phyloP scores from a whole-genome alignment of 208 protist genomes.

The Herpetomonas tarakana region DNA sequence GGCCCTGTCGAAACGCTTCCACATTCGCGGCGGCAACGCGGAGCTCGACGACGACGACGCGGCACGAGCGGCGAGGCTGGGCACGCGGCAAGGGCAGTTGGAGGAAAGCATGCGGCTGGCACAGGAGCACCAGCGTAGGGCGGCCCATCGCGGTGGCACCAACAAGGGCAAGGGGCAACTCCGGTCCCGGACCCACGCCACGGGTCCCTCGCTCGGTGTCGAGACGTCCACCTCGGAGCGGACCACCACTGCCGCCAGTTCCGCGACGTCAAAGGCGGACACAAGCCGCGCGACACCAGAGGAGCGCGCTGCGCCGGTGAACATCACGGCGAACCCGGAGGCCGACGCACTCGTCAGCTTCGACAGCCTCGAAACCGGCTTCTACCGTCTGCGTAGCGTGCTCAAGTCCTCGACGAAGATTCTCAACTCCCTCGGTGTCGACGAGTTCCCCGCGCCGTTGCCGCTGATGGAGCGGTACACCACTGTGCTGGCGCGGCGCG shows the following conservation, averaged over 20 bases:
- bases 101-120: not conserved
- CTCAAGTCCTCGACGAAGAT: conserved; percentile 19
- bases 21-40: not conserved
- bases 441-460: conserved; percentile 24
- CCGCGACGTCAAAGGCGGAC: not conserved
- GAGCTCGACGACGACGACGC: conserved; percentile 4
- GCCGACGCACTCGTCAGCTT: conserved; percentile 15
- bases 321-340: not conserved
- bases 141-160: not conserved
- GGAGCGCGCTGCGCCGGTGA: conserved; percentile 3
- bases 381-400: conserved; percentile 21
- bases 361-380: conserved; percentile 28
- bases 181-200: not conserved
- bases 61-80: not conserved
- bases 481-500: conserved; percentile 31
- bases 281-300: not conserved
- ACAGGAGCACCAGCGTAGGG: not conserved
- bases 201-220: no score
- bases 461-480: conserved; percentile 32
- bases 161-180: not conserved
- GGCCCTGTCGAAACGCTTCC: no score
- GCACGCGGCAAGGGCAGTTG: no score
- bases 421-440: conserved; percentile 9
- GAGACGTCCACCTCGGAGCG: not conserved
- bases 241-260: not conserved